Conservation (phyloP, 805 yeast genomes). For the Starmerella sirachaensis region DNA sequence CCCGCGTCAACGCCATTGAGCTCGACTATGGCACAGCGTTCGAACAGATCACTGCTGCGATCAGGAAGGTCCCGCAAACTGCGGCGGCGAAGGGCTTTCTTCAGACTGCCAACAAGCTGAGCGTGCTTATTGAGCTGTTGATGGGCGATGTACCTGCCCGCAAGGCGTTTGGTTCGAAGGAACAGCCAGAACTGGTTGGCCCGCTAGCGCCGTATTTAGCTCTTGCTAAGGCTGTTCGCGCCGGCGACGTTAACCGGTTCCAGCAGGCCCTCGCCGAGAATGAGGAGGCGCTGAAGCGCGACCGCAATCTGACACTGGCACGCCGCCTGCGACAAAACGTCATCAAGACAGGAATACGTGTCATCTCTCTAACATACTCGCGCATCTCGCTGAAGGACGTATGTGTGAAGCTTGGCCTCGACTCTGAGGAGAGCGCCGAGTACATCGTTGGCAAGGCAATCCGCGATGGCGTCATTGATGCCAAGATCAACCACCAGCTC, state of each 20-base stretch:
- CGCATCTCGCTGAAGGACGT: conserved; percentile 85
- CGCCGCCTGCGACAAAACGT: conserved; percentile 90
- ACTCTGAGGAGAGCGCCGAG: conserved; percentile 91
- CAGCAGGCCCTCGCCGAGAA: conserved; percentile 55
- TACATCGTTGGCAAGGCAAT: conserved; percentile 94
- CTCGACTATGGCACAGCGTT: conserved; percentile 83
- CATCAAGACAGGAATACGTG: conserved; percentile 92
- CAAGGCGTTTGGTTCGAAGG: conserved; percentile 43
- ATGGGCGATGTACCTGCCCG: conserved; percentile 96
- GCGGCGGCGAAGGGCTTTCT: conserved; percentile 72
- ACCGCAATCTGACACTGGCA: conserved; percentile 73
- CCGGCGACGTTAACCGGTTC: conserved; percentile 78
- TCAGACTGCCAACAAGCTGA: conserved; percentile 79
- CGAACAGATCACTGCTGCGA: conserved; percentile 85
- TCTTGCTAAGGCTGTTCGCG: conserved; percentile 80
- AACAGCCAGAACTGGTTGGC: conserved; percentile 46
- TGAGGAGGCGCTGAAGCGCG: conserved; percentile 51
- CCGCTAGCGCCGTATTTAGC: conserved; percentile 71
- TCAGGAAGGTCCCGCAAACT: conserved; percentile 92
- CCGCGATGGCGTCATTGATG: conserved; percentile 94
- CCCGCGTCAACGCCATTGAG: conserved; percentile 84
- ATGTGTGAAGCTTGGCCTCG: conserved; percentile 81
- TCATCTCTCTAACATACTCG: conserved; percentile 81
- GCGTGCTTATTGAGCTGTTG: conserved; percentile 75
- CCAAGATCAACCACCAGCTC: conserved; percentile 75